Conservation (phyloP, 2,329 filamentous ascomycete genomes). For the Ceratocystis ficicola region DNA sequence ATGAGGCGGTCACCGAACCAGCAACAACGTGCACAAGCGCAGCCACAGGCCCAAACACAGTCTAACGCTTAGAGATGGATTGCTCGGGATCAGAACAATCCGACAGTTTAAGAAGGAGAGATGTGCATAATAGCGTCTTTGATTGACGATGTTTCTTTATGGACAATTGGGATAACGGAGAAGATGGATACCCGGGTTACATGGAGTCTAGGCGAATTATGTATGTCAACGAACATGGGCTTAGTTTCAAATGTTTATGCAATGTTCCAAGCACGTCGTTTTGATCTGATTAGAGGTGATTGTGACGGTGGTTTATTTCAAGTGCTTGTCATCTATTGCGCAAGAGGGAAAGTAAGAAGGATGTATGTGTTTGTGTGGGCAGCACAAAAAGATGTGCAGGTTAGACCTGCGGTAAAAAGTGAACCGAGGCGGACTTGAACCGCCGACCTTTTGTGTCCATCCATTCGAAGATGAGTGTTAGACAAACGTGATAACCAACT, state of each 20-base stretch:
- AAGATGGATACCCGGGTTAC: not conserved
- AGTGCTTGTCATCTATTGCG: too few species aligned
- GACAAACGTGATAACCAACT: too few species aligned
- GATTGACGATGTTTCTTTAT: not conserved
- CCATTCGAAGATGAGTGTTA: too few species aligned
- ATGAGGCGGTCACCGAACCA: conserved; percentile 24
- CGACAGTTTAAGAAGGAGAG: not conserved
- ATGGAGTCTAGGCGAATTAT: conserved; percentile 4
- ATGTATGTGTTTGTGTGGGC: too few species aligned
- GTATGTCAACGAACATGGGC: not conserved
- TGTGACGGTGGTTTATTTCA: too few species aligned
- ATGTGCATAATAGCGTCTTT: not conserved
- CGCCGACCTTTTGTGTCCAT: too few species aligned
- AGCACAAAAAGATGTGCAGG: too few species aligned
- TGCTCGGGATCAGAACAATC: too few species aligned
- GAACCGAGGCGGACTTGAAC: too few species aligned
- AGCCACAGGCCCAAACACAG: not conserved
- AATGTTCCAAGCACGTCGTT: not conserved
- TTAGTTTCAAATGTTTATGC: not conserved
- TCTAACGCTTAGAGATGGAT: not conserved
- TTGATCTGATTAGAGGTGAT: too few species aligned
- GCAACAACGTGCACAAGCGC: conserved; percentile 2
- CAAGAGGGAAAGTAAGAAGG: too few species aligned
- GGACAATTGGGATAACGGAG: not conserved
- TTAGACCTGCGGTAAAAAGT: too few species aligned